Conservation (phyloP, 139 green algal genomes). For the Tetradesmus obliquus region DNA sequence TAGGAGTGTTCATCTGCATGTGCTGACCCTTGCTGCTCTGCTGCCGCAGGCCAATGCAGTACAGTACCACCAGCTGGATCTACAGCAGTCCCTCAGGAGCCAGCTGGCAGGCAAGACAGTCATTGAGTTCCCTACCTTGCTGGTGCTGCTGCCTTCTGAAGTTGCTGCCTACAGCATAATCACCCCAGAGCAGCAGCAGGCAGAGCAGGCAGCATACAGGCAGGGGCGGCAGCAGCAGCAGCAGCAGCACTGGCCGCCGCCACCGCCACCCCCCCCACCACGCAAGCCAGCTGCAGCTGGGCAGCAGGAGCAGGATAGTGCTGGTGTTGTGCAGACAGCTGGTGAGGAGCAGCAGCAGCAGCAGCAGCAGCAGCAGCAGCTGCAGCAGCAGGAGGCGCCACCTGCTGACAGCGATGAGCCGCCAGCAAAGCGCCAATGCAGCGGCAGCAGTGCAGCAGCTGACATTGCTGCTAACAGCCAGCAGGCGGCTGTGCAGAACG, state of each 20-base stretch:
- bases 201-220: background rate
- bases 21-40: background rate
- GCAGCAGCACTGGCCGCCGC: background rate
- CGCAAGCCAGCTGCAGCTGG: background rate
- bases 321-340: background rate
- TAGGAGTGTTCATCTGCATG: background rate
- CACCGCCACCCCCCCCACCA: slow-evolving; percentile 27
- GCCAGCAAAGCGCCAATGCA: slow-evolving; percentile 22
- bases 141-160: slow-evolving; percentile 47
- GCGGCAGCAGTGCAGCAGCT: background rate
- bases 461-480: background rate
- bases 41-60: slow-evolving; percentile 60
- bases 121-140: slow-evolving; percentile 65
- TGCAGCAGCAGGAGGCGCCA: background rate
- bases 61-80: slow-evolving; percentile 58
- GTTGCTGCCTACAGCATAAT: slow-evolving; percentile 13
- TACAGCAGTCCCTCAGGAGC: slow-evolving; percentile 31
- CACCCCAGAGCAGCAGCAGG: slow-evolving; percentile 3
- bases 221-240: slow-evolving; percentile 4
- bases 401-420: background rate
- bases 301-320: background rate
- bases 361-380: slow-evolving; percentile 18
- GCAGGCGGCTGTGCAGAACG: background rate
- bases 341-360: slow-evolving; percentile 27
- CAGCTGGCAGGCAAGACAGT: slow-evolving; percentile 58